Percentiles rank a stretch among this genome's conserved stretches.
Conservation (phyloP, 192 early-diverging fungal genomes). For the Umbelopsis isabellina region DNA sequence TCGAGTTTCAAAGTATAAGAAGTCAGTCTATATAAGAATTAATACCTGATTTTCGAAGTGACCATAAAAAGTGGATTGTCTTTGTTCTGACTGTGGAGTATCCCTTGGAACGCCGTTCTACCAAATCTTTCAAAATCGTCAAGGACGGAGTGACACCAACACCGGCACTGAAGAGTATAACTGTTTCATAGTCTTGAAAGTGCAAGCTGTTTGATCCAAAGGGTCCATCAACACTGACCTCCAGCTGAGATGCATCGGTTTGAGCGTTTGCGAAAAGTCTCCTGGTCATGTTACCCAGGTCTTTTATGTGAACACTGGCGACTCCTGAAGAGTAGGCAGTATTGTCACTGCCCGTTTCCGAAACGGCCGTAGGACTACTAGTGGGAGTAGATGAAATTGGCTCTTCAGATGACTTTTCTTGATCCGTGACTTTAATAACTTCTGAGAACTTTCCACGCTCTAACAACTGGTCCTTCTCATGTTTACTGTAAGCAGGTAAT, state of each 20-base stretch:
- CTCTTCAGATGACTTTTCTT: background rate
- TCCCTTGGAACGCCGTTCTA: slow-evolving; percentile 35
- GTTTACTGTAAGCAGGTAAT: background rate
- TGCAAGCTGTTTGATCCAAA: slow-evolving; percentile 39
- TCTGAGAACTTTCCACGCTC: background rate
- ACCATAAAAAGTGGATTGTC: slow-evolving; percentile 45
- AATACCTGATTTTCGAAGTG: slow-evolving; percentile 38
- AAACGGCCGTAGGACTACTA: background rate
- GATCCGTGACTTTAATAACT: background rate
- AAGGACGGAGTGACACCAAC: slow-evolving; percentile 50
- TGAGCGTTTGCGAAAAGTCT: slow-evolving; percentile 22
- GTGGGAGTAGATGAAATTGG: background rate
- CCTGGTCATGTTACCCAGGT: slow-evolving; percentile 34
- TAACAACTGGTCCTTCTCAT: background rate
- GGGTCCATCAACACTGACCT: slow-evolving; percentile 41
- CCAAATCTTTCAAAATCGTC: slow-evolving; percentile 41
- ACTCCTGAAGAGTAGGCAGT: slow-evolving; percentile 5
- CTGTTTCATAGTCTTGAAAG: slow-evolving; percentile 37
- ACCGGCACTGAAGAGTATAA: slow-evolving; percentile 37
- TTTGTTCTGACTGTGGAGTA: slow-evolving; percentile 34
- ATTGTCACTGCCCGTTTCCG: background rate
- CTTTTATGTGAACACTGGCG: slow-evolving; percentile 42
- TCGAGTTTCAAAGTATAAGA: background rate
- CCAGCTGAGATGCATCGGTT: background rate
- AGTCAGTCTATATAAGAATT: background rate